Evolutionary conservation across 306 rosid species (phyloP).

Genomic region (Macrotyloma uniflorum): DNA sequence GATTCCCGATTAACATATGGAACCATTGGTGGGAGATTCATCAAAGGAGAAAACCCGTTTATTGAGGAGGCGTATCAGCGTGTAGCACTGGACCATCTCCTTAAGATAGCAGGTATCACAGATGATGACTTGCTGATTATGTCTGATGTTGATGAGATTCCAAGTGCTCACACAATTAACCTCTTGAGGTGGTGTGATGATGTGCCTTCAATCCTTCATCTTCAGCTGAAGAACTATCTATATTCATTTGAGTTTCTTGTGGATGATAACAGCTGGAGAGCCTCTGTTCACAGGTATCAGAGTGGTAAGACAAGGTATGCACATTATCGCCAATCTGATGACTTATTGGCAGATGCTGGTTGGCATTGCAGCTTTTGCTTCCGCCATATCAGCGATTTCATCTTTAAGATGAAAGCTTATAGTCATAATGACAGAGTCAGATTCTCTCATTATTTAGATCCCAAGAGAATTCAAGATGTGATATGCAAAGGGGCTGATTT

Average conservation of each 20-base stretch:
- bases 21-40: conserved; percentile 65
- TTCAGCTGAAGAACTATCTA: conserved; percentile 76
- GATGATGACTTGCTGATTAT: conserved; percentile 87
- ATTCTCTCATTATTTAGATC: conserved; percentile 69
- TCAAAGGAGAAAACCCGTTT: conserved; percentile 83
- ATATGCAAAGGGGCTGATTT: conserved; percentile 79
- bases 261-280: conserved; percentile 87
- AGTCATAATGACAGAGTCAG: conserved; percentile 79
- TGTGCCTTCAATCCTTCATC: conserved; percentile 70
- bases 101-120: conserved; percentile 69
- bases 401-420: conserved; percentile 90
- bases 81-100: conserved; percentile 72
- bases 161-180: conserved; percentile 83
- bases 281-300: conserved; percentile 76
- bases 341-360: conserved; percentile 81
- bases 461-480: conserved; percentile 66
- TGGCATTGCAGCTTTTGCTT: conserved; percentile 98
- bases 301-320: conserved; percentile 71
- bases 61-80: conserved; percentile 86
- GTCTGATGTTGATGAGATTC: conserved; percentile 95
- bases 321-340: conserved; percentile 79
- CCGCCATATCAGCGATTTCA: conserved; percentile 70
- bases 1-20: conserved; percentile 74
- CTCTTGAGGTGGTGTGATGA: conserved; percentile 90
- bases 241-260: conserved; percentile 80